Conservation (phyloP, 352 stramenopile genomes). For the Pythium vanterpoolii region DNA sequence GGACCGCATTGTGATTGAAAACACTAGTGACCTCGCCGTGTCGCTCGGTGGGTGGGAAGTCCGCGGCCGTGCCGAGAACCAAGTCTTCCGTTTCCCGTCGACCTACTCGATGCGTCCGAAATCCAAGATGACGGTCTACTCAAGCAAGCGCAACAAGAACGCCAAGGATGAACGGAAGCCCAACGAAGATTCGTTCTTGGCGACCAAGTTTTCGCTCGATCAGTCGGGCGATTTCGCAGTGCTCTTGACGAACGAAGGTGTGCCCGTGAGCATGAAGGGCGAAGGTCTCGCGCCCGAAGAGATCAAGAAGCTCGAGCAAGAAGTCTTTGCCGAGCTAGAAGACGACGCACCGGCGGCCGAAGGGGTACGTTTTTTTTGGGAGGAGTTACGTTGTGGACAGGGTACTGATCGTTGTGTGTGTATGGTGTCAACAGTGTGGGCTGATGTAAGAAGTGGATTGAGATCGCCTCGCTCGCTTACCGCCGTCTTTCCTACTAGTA, state of each 20-base stretch:
- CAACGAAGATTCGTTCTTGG: conserved; percentile 71
- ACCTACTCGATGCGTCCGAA: conserved; percentile 69
- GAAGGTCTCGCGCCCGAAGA: conserved; percentile 57
- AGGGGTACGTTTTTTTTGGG: conserved; percentile 38
- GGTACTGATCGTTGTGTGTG: background rate
- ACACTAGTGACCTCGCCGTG: conserved; percentile 55
- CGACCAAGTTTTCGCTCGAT: conserved; percentile 80
- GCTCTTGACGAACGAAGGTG: conserved; percentile 56
- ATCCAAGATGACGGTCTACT: conserved; percentile 72
- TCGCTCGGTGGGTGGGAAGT: conserved; percentile 67
- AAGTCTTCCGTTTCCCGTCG: conserved; percentile 67
- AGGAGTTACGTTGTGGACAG: background rate
- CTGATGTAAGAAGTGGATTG: conserved; percentile 19
- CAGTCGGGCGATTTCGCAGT: conserved; percentile 63
- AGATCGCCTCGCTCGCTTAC: background rate
- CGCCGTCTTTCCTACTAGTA: conserved; percentile 14
- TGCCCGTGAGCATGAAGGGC: conserved; percentile 62
- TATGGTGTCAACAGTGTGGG: conserved; percentile 20
- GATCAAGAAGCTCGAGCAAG: conserved; percentile 54
- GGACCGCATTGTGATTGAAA: conserved; percentile 75
- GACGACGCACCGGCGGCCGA: conserved; percentile 47
- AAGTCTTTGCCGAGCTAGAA: conserved; percentile 45
- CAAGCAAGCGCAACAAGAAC: conserved; percentile 77
- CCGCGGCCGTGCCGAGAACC: conserved; percentile 46
- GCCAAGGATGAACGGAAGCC: conserved; percentile 68